Conservation (phyloP, 257 asterid genomes). For the Ilex aquifolium region DNA sequence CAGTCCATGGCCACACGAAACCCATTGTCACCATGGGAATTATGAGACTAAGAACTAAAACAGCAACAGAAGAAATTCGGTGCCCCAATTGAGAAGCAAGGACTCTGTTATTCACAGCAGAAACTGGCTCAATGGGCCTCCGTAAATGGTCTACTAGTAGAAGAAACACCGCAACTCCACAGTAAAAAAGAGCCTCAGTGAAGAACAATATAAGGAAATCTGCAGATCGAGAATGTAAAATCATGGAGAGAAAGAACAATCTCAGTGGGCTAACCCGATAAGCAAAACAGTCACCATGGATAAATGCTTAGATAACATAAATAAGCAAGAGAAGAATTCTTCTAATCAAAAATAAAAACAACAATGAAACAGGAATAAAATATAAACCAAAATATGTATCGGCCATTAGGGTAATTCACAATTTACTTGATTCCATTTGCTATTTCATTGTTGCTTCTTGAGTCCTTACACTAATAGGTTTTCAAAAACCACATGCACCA, state of each 20-base stretch:
- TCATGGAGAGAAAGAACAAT: background rate
- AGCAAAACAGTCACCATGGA: too few species aligned
- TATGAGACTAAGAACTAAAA: constrained; percentile 67
- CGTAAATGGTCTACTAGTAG: constrained; percentile 17
- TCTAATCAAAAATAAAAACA: too few species aligned
- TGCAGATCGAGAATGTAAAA: constrained; percentile 30
- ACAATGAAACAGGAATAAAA: too few species aligned
- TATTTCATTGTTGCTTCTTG: too few species aligned
- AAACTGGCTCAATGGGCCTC: constrained; percentile 40
- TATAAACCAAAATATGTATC: too few species aligned
- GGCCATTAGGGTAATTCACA: too few species aligned
- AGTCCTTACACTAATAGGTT: too few species aligned
- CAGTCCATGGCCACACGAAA: constrained; percentile 99
- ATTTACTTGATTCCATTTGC: too few species aligned
- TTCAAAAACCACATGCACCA: too few species aligned
- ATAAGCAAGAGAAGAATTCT: too few species aligned
- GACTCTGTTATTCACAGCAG: constrained; percentile 26
- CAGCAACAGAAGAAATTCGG: constrained; percentile 68
- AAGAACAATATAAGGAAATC: constrained; percentile 13
- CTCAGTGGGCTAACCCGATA: too few species aligned
- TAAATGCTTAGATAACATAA: too few species aligned
- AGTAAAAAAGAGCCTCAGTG: background rate
- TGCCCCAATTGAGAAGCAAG: constrained; percentile 47
- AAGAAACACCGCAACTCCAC: background rate
- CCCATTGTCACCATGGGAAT: constrained; percentile 96